Evolutionary conservation across 805 yeast species (phyloP).

Genomic region (Jamesozyma jinghongensis): DNA sequence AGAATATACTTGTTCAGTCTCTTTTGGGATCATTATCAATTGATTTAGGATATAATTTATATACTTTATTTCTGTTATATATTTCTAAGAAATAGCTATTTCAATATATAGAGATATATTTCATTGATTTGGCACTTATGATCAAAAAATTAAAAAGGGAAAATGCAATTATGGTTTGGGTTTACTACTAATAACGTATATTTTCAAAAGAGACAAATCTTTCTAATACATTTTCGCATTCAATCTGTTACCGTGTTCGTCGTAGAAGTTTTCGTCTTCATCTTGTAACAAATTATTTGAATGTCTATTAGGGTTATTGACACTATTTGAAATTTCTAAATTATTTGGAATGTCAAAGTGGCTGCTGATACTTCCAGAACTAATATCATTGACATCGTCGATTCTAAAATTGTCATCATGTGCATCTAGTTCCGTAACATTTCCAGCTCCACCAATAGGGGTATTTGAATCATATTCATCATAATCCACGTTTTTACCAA

Average conservation of each 20-base stretch:
- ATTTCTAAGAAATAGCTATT: too few relatives aligned
- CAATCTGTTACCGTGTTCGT: slow-evolving; percentile 17
- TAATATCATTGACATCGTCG: not conserved
- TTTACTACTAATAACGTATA: too few relatives aligned
- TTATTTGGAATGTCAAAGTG: not conserved
- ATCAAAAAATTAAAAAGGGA: too few relatives aligned
- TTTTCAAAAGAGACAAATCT: too few relatives aligned
- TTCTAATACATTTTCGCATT: slow-evolving; percentile 17
- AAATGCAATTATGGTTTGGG: too few relatives aligned
- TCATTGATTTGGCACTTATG: too few relatives aligned
- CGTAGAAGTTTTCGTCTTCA: slow-evolving; percentile 16
- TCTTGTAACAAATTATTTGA: slow-evolving; percentile 16
- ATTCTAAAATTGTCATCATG: slow-evolving; percentile 2
- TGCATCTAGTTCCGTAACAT: slow-evolving; percentile 7
- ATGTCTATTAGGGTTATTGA: slow-evolving; percentile 1
- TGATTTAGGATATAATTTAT: too few relatives aligned
- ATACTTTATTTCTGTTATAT: too few relatives aligned
- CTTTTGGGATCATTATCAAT: too few relatives aligned
- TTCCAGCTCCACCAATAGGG: slow-evolving; percentile 12
- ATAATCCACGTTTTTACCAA: slow-evolving; percentile 17
- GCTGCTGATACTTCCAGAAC: not conserved
- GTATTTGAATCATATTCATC: slow-evolving; percentile 22
- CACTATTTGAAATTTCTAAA: not conserved
- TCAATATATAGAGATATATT: too few relatives aligned
- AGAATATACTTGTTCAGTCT: too few relatives aligned